Conservation (phyloP, 805 yeast species). For the Ogataea polymorpha region DNA sequence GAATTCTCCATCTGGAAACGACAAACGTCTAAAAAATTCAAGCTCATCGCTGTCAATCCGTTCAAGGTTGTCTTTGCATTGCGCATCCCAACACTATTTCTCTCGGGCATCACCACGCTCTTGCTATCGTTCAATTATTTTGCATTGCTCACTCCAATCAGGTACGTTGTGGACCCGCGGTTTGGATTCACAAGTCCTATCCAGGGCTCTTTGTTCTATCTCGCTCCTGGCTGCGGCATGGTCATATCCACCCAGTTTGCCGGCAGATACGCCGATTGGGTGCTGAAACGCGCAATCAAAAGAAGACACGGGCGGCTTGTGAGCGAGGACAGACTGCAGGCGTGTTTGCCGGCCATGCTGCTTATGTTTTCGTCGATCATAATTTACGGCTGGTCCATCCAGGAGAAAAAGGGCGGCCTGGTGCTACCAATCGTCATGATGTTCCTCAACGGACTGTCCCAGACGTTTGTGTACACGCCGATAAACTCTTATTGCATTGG, state of each 20-base stretch:
- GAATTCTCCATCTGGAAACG: conserved; percentile 26
- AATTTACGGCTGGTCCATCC: conserved; percentile 50
- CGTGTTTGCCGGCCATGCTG: conserved; percentile 37
- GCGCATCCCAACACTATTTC: conserved; percentile 38
- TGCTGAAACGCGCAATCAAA: conserved; percentile 39
- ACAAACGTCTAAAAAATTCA: conserved; percentile 34
- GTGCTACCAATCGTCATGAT: conserved; percentile 47
- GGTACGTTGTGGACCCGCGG: conserved; percentile 52
- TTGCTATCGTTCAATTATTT: conserved; percentile 47
- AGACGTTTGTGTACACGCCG: conserved; percentile 47
- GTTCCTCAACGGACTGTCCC: conserved; percentile 47
- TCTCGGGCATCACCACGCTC: conserved; percentile 39
- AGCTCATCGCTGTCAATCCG: conserved; percentile 42
- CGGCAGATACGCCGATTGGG: conserved; percentile 46
- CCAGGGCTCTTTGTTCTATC: conserved; percentile 48
- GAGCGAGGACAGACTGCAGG: conserved; percentile 48
- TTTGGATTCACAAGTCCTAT: conserved; percentile 46
- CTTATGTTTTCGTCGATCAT: conserved; percentile 40
- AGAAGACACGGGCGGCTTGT: conserved; percentile 39
- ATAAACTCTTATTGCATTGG: conserved; percentile 56
- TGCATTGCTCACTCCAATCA: conserved; percentile 47
- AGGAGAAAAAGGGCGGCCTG: conserved; percentile 48
- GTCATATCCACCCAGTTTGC: conserved; percentile 46
- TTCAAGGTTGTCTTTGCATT: conserved; percentile 39
- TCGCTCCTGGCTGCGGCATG: conserved; percentile 54